Evolutionary conservation across 331 rosid species (phyloP), one percentile per base, ranked within the genome.

Genomic region (Cydonia oblonga): DNA sequence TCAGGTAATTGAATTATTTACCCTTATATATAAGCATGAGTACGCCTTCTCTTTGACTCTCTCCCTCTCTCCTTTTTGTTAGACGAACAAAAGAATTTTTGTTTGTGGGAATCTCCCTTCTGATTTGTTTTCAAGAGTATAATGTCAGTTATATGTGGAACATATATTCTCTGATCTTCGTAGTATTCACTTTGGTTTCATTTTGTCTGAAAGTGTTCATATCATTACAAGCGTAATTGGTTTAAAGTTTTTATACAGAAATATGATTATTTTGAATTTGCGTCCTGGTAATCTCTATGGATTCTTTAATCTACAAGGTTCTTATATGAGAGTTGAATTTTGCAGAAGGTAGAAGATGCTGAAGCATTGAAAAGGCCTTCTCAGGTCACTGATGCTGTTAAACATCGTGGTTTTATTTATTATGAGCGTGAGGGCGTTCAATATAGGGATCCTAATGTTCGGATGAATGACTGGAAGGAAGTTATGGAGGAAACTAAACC

Each of bases 351-450:
- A 40, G 87, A 87, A 81, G 88, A 91, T 80, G 80, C 79, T 64
- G 84, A 86, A 51, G 25, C 79, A 38, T 79, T 83, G 38, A 87
- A 76, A 82, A 88, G 97, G 85, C 99, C 99, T 28, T 84, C 80
- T 64, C 83, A 69, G 77, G 97, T 88, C 70, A 51, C 72, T 46
- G 78, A 88, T 71, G 96, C 99, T 19, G 77, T 88, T 74, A 95
- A 95, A 71, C 90, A 91, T 78, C 82, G 96, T 65, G 99, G 99
- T 68, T 95, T 95, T 71, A 84, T 95, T 71, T 89, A 91, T 61
- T 95, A 95, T 54, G 96, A 95, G 84, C 99, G 99, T 6, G 93
- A 91, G 84, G 93, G 99, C 19, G 96, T 90, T 71, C 90, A 86
- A 59, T 95, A 95, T 69, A 86, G 99, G 81, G 96, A 95, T 78